Base-by-base conservation (phyloP, 2,329 filamentous ascomycete genomes). In the Fusarium udum region DNA sequence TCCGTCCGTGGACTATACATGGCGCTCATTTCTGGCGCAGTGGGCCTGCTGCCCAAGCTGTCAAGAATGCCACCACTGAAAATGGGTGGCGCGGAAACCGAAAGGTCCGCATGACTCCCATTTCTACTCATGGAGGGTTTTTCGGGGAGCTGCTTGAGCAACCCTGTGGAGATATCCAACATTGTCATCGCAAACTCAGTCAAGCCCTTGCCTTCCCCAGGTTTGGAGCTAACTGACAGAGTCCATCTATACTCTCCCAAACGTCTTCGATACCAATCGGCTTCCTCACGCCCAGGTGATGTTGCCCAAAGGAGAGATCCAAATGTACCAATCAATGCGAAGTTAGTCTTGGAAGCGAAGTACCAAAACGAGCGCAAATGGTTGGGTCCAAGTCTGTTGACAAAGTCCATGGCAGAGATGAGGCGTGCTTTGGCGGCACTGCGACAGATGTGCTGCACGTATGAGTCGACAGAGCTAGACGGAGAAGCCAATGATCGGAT, bases 331-430 rank as follows among this genome's bases (percentile, higher is more conserved):
- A 98, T 97, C 16, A 98, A 87, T 0, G 95, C 95, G 83, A 98
- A 98, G 82, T 97, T 97, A 42, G 93, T 93, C 78, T 94, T 93
- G 45, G 92, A 94, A 4, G 93, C 91, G 79, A 95, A 95, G 80
- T 93, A 95, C 95, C 95, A 98, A 83, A 98, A 98, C 0, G 94
- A 90, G n/a, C 92, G 91, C 36, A 98, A 87, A 78, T 98, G 95
- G 40, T 92, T 90, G 1, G 94, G 94, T 49, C 93, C 94, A 37
- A 98, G 89, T 1, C 95, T 92, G 83, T 98, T 98, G 77, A 97
- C 95, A 82, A 98, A 97, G 81, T 98, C 95, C 93, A 98, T 97
- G 72, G 95, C 95, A 28, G 93, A 97, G 79, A 98, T 97, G 39
- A 98, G 88, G 11, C 95, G 92, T 1, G 95, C 97, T 82, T 98